Evolutionary conservation across 305 asterid species (phyloP).

Genomic region (Solanum aculeatissimum): DNA sequence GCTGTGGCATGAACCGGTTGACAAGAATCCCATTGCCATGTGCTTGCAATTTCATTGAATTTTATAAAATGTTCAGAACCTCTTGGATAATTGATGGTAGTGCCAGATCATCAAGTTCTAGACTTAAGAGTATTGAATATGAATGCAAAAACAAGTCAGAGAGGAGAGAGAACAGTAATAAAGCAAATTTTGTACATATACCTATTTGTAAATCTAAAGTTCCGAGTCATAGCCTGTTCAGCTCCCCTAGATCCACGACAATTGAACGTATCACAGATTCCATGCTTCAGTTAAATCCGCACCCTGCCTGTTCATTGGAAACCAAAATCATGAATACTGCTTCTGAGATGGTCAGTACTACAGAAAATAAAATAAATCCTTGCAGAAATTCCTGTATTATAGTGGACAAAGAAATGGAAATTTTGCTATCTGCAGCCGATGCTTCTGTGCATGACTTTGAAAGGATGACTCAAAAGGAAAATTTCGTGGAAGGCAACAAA

Average conservation of each 20-base stretch:
- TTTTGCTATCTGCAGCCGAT: slow-evolving; percentile 14
- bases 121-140: slow-evolving; percentile 5
- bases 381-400: slow-evolving; percentile 14
- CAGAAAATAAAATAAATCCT: slow-evolving; percentile 1
- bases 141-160: slow-evolving; percentile 4
- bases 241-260: neutral
- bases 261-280: slow-evolving; percentile 10
- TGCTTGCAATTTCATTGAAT: slow-evolving; percentile 11
- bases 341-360: slow-evolving; percentile 12
- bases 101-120: slow-evolving; percentile 10
- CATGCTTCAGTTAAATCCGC: slow-evolving; percentile 17
- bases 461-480: slow-evolving; percentile 14
- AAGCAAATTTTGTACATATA: slow-evolving; percentile 8
- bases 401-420: slow-evolving; percentile 19
- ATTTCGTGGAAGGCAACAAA: slow-evolving; percentile 1
- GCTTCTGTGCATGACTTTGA: slow-evolving; percentile 11
- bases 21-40: slow-evolving; percentile 12
- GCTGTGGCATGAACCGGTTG: neutral
- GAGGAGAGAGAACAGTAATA: slow-evolving; percentile 1
- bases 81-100: slow-evolving; percentile 7
- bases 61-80: slow-evolving; percentile 10
- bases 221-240: slow-evolving; percentile 4
- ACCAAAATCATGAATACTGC: slow-evolving; percentile 14
- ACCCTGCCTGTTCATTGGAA: neutral
- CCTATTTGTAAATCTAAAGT: slow-evolving; percentile 3